These are phyloP conservation scores for Mycena albidolilacea DNA, from an alignment of 768 basidiomycete species.

Conservation along the genomic window DNA sequence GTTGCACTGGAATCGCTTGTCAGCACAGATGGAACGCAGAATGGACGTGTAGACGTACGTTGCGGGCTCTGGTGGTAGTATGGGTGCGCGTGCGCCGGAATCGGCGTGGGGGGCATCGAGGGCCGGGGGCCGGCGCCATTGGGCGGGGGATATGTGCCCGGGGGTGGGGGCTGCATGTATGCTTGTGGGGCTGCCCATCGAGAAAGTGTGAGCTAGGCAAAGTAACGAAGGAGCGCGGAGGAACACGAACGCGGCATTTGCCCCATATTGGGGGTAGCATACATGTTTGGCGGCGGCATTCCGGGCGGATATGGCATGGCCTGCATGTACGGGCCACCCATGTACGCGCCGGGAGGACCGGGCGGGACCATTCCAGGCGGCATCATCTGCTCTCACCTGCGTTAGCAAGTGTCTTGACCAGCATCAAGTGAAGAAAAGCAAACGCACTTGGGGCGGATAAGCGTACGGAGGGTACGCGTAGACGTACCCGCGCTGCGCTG, in stretches of 20 bases:
- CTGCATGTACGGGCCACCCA: slow-evolving; percentile 87
- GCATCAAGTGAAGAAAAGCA: slow-evolving; percentile 16
- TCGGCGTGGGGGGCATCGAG: slow-evolving; percentile 94
- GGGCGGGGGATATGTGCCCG: slow-evolving; percentile 84
- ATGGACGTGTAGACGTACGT: slow-evolving; percentile 59
- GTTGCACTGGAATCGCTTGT: slow-evolving; percentile 72
- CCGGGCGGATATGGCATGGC: slow-evolving; percentile 86
- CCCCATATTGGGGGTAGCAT: slow-evolving; percentile 84
- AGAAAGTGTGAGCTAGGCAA: slow-evolving; percentile 11
- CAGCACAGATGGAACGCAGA: slow-evolving; percentile 39
- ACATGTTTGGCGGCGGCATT: slow-evolving; percentile 91
- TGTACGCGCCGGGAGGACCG: slow-evolving; percentile 83
- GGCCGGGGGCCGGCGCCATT: slow-evolving; percentile 86
- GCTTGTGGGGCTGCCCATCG: slow-evolving; percentile 70
- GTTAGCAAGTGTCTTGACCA: slow-evolving; percentile 1
- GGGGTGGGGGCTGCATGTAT: slow-evolving; percentile 85
- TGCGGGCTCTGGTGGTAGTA: slow-evolving; percentile 94
- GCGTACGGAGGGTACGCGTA: slow-evolving; percentile 84
- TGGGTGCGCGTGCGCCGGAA: slow-evolving; percentile 87
- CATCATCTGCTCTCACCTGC: slow-evolving; percentile 68
- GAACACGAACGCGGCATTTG: slow-evolving; percentile 86
- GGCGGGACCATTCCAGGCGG: slow-evolving; percentile 90
- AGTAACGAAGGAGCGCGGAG: neutral
- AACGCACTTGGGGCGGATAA: slow-evolving; percentile 81
- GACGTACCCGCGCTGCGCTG: slow-evolving; percentile 73